Conservation (phyloP, 441 rosid genomes). For the Euphorbia celastroides region DNA sequence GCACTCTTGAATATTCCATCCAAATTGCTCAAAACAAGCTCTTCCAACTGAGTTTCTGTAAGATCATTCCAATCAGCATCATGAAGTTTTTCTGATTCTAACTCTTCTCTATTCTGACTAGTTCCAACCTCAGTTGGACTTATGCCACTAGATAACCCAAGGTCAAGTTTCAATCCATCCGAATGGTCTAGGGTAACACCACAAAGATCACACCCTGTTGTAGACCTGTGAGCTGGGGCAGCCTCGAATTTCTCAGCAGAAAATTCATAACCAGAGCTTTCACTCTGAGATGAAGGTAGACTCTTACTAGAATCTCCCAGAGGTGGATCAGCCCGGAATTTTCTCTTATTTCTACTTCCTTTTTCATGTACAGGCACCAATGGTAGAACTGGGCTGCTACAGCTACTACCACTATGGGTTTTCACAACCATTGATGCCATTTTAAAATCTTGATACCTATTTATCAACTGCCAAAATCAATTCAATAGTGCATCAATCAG, state of each 20-base stretch:
- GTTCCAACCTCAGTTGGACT: slow-evolving; percentile 42
- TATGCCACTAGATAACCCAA: slow-evolving; percentile 38
- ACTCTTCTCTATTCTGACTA: slow-evolving; percentile 33
- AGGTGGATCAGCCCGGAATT: slow-evolving; percentile 78
- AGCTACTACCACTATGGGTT: slow-evolving; percentile 37
- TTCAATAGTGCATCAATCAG: slow-evolving; percentile 8
- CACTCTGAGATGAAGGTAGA: slow-evolving; percentile 40
- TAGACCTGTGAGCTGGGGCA: slow-evolving; percentile 34
- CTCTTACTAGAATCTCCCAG: slow-evolving; percentile 39
- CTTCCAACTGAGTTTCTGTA: slow-evolving; percentile 66
- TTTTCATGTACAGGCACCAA: slow-evolving; percentile 59
- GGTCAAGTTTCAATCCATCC: slow-evolving; percentile 56
- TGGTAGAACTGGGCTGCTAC: slow-evolving; percentile 37
- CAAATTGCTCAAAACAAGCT: slow-evolving; percentile 63
- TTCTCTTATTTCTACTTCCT: slow-evolving; percentile 85
- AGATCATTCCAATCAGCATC: slow-evolving; percentile 83
- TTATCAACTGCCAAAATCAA: slow-evolving; percentile 18
- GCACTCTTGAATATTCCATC: slow-evolving; percentile 72
- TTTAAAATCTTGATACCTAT: slow-evolving; percentile 13
- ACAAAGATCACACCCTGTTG: slow-evolving; percentile 41
- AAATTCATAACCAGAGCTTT: slow-evolving; percentile 63
- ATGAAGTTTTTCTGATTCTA: slow-evolving; percentile 47
- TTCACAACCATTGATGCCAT: slow-evolving; percentile 63
- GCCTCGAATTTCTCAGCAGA: slow-evolving; percentile 59
- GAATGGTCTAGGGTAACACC: slow-evolving; percentile 42